Evolutionary conservation across 2,329 filamentous ascomycete genomes (phyloP).

Genomic region (Aspergillus viridinutans): DNA sequence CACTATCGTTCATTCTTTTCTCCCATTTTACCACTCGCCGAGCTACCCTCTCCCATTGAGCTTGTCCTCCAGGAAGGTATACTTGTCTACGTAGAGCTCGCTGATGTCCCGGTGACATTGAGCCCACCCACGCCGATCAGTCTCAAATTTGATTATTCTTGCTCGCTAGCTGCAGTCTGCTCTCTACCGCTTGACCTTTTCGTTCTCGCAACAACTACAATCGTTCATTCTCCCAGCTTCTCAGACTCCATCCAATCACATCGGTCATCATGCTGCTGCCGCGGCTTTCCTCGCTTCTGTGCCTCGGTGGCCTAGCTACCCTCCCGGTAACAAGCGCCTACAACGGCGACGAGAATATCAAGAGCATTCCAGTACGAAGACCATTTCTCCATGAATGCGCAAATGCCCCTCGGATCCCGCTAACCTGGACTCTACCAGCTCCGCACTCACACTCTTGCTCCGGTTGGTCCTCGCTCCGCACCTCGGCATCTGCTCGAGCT

Average conservation of each 20-base stretch:
- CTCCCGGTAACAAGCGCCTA: constrained; percentile 34
- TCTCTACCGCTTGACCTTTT: constrained; percentile 3
- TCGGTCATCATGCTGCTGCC: constrained; percentile 28
- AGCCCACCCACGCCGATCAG: constrained; percentile 5
- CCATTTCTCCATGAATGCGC: neutral
- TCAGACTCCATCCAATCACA: constrained; percentile 1
- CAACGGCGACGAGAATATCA: constrained; percentile 52
- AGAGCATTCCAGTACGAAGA: constrained; percentile 59
- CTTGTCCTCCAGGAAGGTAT: constrained; percentile 4
- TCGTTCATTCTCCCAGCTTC: neutral
- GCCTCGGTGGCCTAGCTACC: constrained; percentile 31
- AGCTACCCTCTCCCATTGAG: neutral
- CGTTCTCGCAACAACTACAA: neutral
- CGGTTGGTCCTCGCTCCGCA: constrained; percentile 53
- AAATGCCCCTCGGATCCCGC: neutral
- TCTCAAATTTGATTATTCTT: constrained; percentile 1
- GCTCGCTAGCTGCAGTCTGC: constrained; percentile 16
- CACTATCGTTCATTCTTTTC: constrained; percentile 2
- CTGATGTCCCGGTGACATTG: constrained; percentile 42
- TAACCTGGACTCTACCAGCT: constrained; percentile 51
- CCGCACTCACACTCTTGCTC: constrained; percentile 76
- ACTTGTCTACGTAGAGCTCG: constrained; percentile 41
- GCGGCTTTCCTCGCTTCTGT: constrained; percentile 32
- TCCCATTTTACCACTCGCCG: too few relatives aligned
- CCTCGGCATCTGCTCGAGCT: constrained; percentile 1